Base-by-base conservation (phyloP, 202 grass and related monocot genomes). In the Carex sylvatica region DNA sequence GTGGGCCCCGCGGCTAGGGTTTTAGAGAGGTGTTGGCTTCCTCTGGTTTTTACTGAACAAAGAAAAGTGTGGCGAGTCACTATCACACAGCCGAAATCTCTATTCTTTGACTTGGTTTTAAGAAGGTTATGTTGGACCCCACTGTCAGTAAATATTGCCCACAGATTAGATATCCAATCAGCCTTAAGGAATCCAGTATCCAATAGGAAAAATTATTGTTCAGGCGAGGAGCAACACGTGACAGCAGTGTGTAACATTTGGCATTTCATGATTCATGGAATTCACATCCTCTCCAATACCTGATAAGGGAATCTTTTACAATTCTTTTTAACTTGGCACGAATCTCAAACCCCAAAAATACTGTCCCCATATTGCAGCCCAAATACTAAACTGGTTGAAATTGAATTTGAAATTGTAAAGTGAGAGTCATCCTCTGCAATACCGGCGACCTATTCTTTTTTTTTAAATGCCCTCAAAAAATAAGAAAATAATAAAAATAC, bases 231-330 rank as follows among this genome's bases (percentile, higher is more conserved):
- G 26, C 23, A 58, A 77, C 73, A 76, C 73, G 51, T 76, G 51
- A 76, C 26, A 54, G 51, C 49, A 28, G 26, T 76, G 51, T 56
- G 24, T 35, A 35, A 28, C 73, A 58, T 77, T 77, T 77, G 73
- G 73, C 73, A 36, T 58, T 77, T 77, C 73, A n/a, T n/a, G 14
- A 56, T 35, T 77, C 52, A n/a, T 33, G n/a, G n/a, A n/a, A n/a
- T n/a, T n/a, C n/a, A n/a, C n/a, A n/a, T n/a, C n/a, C n/a, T n/a
- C n/a, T n/a, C n/a, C n/a, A n/a, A n/a, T n/a, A n/a, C n/a, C n/a
- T n/a, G n/a, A n/a, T n/a, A n/a, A n/a, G n/a, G n/a, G n/a, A n/a
- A n/a, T n/a, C n/a, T n/a, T n/a, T n/a, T n/a, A n/a, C n/a, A n/a
- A n/a, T n/a, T n/a, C n/a, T n/a, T n/a, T n/a, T n/a, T n/a, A n/a